Conservation (phyloP, 805 yeast genomes). For the Komagataella pseudopastoris region DNA sequence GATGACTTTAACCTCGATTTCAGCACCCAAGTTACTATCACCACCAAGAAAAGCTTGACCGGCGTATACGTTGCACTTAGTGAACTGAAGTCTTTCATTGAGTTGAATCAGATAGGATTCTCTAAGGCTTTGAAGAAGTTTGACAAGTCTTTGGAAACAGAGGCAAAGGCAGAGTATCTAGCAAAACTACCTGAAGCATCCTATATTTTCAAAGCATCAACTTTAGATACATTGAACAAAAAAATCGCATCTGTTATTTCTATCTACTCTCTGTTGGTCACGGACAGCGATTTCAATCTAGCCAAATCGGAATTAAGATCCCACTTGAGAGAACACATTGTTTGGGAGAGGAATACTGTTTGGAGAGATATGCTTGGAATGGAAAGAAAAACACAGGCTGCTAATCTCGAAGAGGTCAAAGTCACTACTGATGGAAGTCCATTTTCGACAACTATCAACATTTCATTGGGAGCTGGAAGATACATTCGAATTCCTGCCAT, state of each 20-base stretch:
- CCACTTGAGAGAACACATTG: constrained; percentile 77
- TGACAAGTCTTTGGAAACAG: constrained; percentile 65
- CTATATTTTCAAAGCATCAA: constrained; percentile 37
- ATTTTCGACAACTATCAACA: constrained; percentile 6
- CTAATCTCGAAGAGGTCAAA: constrained; percentile 21
- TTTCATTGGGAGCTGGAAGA: constrained; percentile 16
- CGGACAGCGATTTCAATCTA: constrained; percentile 21
- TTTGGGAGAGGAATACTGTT: constrained; percentile 95
- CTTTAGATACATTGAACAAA: constrained; percentile 33
- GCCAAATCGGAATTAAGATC: constrained; percentile 33
- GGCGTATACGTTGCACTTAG: constrained; percentile 61
- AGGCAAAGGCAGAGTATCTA: constrained; percentile 47
- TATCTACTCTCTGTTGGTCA: constrained; percentile 26
- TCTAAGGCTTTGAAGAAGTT: constrained; percentile 84
- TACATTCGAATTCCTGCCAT: constrained; percentile 18
- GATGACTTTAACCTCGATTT: constrained; percentile 22
- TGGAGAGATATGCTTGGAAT: constrained; percentile 95
- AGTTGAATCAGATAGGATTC: constrained; percentile 80
- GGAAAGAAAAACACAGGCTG: constrained; percentile 78
- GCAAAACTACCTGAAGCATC: constrained; percentile 31
- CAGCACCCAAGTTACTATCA: constrained; percentile 40
- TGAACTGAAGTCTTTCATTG: constrained; percentile 73
- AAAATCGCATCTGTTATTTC: constrained; percentile 30
- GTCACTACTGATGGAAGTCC: constrained; percentile 8
- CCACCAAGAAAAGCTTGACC: constrained; percentile 53